Conservation (phyloP, 345 rosid genomes). For the Eucalyptus tenuipes region DNA sequence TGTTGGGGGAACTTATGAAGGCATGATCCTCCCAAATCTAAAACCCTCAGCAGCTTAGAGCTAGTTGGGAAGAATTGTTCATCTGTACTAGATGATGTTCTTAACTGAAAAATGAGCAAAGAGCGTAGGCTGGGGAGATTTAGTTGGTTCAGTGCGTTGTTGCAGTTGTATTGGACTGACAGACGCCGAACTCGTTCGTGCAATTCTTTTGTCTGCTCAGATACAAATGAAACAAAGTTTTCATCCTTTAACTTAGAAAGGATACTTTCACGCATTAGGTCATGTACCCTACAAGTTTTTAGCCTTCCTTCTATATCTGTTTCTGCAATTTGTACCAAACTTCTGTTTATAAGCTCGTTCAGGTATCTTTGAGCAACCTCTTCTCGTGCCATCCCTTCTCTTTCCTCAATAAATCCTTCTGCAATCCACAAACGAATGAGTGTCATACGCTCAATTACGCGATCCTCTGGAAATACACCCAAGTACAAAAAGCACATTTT, state of each 20-base stretch:
- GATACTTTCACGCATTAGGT: neutral
- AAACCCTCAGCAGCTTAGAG: neutral
- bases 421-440: neutral
- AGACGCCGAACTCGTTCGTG: neutral
- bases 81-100: neutral
- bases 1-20: neutral
- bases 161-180: neutral
- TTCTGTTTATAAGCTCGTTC: neutral
- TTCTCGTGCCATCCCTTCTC: neutral
- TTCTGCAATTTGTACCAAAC: neutral
- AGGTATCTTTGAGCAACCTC: neutral
- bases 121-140: neutral
- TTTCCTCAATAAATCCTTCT: neutral
- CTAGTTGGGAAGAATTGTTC: neutral
- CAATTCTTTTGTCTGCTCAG: neutral
- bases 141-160: neutral
- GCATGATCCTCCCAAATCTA: neutral
- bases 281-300: neutral
- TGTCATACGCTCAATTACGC: neutral
- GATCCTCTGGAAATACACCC: neutral
- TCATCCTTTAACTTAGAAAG: neutral
- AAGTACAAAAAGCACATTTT: neutral
- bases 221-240: neutral
- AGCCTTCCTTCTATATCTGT: fast-evolving
- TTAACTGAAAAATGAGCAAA: neutral